phyloP scores from a whole-genome alignment of 1,284 basidiomycete species.

The Heterobasidion annosum region DNA sequence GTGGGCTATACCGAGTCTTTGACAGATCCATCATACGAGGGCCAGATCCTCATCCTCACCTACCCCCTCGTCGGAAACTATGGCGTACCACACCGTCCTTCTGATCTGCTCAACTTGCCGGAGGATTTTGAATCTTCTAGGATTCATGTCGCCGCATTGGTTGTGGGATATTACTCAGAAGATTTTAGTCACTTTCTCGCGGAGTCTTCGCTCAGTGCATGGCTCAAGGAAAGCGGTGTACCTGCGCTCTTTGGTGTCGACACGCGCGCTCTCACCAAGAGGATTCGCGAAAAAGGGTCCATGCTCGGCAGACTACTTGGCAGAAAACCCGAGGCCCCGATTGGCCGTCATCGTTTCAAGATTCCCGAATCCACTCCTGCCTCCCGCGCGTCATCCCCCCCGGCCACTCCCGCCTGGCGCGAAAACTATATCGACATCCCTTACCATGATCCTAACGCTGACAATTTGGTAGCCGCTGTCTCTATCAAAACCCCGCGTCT shows the following conservation, averaged over 20 bases:
- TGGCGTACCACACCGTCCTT: conserved; percentile 82
- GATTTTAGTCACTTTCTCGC: conserved; percentile 97
- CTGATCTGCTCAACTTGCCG: conserved; percentile 50
- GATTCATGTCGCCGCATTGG: conserved; percentile 89
- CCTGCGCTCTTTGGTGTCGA: conserved; percentile 97
- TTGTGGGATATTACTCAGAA: conserved; percentile 92
- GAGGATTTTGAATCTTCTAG: conserved; percentile 88
- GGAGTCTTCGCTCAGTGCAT: conserved; percentile 77
- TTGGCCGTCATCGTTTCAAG: conserved; percentile 22
- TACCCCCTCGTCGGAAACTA: conserved; percentile 98
- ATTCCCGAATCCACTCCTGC: conserved; percentile 27
- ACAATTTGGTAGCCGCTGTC: conserved; percentile 88
- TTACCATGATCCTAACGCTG: conserved; percentile 84
- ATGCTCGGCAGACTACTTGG: conserved; percentile 84
- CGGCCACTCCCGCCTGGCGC: conserved; percentile 54
- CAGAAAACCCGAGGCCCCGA: conserved; percentile 35
- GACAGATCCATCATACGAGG: conserved; percentile 98
- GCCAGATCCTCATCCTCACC: conserved; percentile 95
- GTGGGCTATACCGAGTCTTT: conserved; percentile 98
- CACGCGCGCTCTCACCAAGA: conserved; percentile 95
- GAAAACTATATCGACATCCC: conserved; percentile 77
- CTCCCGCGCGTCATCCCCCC: conserved; percentile 47
- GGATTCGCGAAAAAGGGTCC: conserved; percentile 88
- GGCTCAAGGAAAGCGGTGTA: conserved; percentile 93
- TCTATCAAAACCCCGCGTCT: conserved; percentile 67